Evolutionary conservation across 768 basidiomycete species (phyloP).

Genomic region (Calocera viscosa): DNA sequence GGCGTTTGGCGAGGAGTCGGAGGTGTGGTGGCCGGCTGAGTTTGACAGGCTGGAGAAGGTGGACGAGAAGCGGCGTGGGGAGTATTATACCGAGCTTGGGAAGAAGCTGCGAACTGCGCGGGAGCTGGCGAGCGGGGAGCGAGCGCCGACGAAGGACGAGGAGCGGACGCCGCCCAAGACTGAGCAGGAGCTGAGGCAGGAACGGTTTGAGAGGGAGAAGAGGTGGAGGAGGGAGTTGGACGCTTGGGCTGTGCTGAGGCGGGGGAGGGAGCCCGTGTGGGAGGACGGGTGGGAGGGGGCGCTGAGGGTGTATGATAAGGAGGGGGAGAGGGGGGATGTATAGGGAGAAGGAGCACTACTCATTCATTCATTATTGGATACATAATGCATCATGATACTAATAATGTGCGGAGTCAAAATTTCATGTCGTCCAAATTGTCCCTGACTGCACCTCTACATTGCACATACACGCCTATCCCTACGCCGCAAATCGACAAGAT

Average conservation of each 20-base stretch:
- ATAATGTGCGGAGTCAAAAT: neutral
- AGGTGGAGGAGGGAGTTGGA: constrained; percentile 68
- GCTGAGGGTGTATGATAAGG: constrained; percentile 44
- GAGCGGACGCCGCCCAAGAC: constrained; percentile 62
- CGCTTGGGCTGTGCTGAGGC: constrained; percentile 68
- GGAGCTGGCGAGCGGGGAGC: constrained; percentile 54
- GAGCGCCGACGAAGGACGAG: constrained; percentile 84
- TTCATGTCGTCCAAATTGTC: neutral
- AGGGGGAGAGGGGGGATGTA: neutral
- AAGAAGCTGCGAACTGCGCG: constrained; percentile 58
- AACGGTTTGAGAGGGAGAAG: constrained; percentile 78
- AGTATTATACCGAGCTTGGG: constrained; percentile 63
- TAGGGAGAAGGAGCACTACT: neutral
- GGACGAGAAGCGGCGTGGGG: constrained; percentile 54
- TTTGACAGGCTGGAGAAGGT: constrained; percentile 39
- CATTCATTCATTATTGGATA: neutral
- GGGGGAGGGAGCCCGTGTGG: constrained; percentile 56
- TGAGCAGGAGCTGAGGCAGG: constrained; percentile 77
- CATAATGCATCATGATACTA: neutral
- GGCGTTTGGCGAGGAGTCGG: constrained; percentile 57
- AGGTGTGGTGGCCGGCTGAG: constrained; percentile 58
- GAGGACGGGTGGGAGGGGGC: constrained; percentile 54
- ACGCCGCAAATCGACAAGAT: neutral
- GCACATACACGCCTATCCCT: neutral
- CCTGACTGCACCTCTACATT: neutral